phyloP scores from a whole-genome alignment of 495 filamentous ascomycete genomes.

The Aspergillus taichungensis region DNA sequence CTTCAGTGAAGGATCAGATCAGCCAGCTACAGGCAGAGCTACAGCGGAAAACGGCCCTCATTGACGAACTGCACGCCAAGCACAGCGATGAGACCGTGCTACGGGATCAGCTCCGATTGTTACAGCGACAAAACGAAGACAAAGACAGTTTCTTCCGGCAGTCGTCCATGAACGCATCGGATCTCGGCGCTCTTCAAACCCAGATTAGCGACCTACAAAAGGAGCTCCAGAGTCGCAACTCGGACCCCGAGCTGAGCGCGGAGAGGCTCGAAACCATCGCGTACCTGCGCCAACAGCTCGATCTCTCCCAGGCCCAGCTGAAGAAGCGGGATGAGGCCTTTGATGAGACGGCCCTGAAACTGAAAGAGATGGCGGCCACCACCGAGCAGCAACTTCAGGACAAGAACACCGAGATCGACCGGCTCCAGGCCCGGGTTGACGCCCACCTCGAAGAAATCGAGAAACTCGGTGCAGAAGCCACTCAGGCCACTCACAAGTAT shows the following conservation, averaged over 20 bases:
- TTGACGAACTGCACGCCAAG: conserved; percentile 23
- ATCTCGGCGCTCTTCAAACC: conserved; percentile 21
- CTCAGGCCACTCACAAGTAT: conserved; percentile 24
- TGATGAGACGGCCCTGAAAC: conserved; percentile 28
- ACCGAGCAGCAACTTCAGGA: conserved; percentile 31
- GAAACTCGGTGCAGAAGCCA: conserved; percentile 29
- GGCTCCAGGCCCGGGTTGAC: conserved; percentile 33
- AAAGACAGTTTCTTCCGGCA: conserved; percentile 18
- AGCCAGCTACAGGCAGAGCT: conserved; percentile 31
- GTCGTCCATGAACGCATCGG: conserved; percentile 12
- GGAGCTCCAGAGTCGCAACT: conserved; percentile 21
- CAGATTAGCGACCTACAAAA: conserved; percentile 30
- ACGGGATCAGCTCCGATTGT: conserved; percentile 24
- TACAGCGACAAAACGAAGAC: conserved; percentile 26
- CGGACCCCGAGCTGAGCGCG: conserved; percentile 15
- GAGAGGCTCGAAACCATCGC: conserved; percentile 31
- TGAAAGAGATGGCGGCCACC: conserved; percentile 26
- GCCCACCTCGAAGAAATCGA: conserved; percentile 26
- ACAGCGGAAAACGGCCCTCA: conserved; percentile 21
- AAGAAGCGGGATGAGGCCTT: conserved; percentile 28
- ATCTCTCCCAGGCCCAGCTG: conserved; percentile 29
- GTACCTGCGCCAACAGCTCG: conserved; percentile 32
- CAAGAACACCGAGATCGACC: conserved; percentile 32
- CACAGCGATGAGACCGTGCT: conserved; percentile 17
- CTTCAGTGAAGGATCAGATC: conserved; percentile 32